phyloP scores from a whole-genome alignment of 2,329 filamentous ascomycete genomes.

The Botrytis galanthina region DNA sequence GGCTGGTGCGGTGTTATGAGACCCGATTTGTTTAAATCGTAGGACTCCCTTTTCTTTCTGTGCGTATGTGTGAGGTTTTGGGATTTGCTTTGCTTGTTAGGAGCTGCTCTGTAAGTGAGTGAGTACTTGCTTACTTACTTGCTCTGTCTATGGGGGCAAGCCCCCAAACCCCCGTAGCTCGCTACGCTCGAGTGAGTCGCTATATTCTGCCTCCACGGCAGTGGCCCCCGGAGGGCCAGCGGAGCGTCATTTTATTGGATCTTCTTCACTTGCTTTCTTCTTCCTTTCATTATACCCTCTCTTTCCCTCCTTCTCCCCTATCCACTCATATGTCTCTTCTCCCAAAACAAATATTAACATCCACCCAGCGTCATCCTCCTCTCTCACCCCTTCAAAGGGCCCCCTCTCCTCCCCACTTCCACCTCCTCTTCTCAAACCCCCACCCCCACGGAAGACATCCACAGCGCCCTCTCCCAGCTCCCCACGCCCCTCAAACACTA shows the following conservation, averaged over 20 bases:
- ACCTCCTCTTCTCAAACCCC: slow-evolving; percentile 30
- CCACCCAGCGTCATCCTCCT: slow-evolving; percentile 52
- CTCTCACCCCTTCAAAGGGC: slow-evolving; percentile 61
- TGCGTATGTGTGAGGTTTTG: too few relatives aligned
- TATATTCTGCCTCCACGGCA: background rate
- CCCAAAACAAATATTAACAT: background rate
- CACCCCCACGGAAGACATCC: slow-evolving; percentile 35
- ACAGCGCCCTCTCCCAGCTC: slow-evolving; percentile 50
- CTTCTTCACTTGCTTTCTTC: background rate
- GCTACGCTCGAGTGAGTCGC: background rate
- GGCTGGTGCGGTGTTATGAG: slow-evolving; percentile 59
- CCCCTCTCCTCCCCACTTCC: background rate
- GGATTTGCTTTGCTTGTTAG: background rate
- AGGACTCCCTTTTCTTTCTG: background rate
- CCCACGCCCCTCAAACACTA: slow-evolving; percentile 64
- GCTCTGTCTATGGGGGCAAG: background rate
- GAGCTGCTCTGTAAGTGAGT: background rate
- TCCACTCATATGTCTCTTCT: background rate
- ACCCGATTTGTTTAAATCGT: slow-evolving; percentile 61
- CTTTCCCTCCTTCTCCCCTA: too few relatives aligned
- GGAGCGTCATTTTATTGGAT: background rate
- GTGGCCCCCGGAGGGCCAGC: background rate
- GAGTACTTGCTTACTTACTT: background rate
- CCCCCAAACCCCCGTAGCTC: background rate
- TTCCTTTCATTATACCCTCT: too few relatives aligned